Evolutionary conservation across 805 yeast genomes (phyloP), one percentile per base, ranked within the genome.

Genomic region (Lachancea thermotolerans): DNA sequence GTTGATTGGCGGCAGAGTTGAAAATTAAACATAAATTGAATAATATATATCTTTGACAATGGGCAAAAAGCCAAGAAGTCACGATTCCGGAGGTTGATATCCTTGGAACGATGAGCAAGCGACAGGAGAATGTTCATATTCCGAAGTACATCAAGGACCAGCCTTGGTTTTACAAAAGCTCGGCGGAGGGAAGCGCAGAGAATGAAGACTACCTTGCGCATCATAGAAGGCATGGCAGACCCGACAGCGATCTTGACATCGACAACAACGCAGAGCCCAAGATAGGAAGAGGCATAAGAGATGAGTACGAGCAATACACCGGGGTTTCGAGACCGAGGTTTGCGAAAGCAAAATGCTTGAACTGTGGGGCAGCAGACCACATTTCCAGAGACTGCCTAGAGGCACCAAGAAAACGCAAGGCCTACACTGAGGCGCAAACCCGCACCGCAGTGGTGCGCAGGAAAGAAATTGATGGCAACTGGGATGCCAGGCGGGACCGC

Each of bases 401-500:
- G 51, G 68, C 73, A 41, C 84, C 85, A 3, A 58, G 72, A 31
- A 70, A 70, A 43, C 42, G 40, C 15, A 12, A 16, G 29, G 28
- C 31, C 3, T n/a, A n/a, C 18, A 16, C 29, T 8, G 10, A 14
- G 15, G 15, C 39, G 5, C 25, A 4, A 10, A 2, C 4, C 2
- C 4, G 12, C 10, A 7, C 21, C n/a, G 17, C 17, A 10, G 32
- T 27, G n/a, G 31, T 28, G 16, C 32, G 41, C 10, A 41, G 46
- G 14, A 39, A 54, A 44, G 42, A 47, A 50, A 36, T 48, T 41
- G 40, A 53, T 46, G 39, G 63, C 52, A 38, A 65, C 38, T 86
- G 80, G 73, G 95, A 85, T 55, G 74, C 81, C 10, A 82, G 81
- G 50, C 66, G 89, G 47, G 95, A 86, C 62, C 70, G 87, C 47